Conservation (phyloP, 306 rosid genomes). For the Morella rubra region DNA sequence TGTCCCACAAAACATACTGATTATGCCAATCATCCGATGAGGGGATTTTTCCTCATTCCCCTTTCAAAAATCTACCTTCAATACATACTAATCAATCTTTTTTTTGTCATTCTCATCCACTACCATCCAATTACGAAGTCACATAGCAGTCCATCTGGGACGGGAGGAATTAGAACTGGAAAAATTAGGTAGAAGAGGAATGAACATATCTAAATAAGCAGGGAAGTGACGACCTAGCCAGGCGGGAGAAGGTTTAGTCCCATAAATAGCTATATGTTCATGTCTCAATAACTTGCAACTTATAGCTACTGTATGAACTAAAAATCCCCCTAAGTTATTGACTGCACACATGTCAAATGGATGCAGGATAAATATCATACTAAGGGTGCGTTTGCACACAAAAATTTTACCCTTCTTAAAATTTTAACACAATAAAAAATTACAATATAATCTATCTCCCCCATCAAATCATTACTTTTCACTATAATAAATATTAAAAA, state of each 20-base stretch:
- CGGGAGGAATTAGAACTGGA: not conserved
- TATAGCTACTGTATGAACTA: constrained; percentile 8
- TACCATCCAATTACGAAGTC: not conserved
- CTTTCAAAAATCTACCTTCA: not conserved
- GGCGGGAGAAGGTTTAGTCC: too few species aligned
- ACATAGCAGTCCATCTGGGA: not conserved
- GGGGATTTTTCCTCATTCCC: not conserved
- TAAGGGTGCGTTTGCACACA: too few species aligned
- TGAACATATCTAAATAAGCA: not conserved
- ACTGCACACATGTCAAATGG: constrained; percentile 1
- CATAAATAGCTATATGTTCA: not conserved
- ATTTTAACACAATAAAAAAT: too few species aligned
- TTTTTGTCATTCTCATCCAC: not conserved
- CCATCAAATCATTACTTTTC: too few species aligned
- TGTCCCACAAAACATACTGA: too few species aligned
- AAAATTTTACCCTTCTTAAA: too few species aligned
- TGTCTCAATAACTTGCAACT: not conserved
- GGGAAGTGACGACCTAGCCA: not conserved
- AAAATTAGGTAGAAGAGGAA: not conserved
- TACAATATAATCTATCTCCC: too few species aligned
- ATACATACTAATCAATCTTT: not conserved
- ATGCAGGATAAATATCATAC: constrained; percentile 5
- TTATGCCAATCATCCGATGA: not conserved
- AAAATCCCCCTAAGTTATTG: constrained; percentile 10
- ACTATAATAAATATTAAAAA: too few species aligned